Percentiles rank a stretch among this genome's conserved stretches.
These are phyloP conservation scores for Corylus heterophylla DNA, from an alignment of 306 rosid genomes.

Conservation along the genomic window DNA sequence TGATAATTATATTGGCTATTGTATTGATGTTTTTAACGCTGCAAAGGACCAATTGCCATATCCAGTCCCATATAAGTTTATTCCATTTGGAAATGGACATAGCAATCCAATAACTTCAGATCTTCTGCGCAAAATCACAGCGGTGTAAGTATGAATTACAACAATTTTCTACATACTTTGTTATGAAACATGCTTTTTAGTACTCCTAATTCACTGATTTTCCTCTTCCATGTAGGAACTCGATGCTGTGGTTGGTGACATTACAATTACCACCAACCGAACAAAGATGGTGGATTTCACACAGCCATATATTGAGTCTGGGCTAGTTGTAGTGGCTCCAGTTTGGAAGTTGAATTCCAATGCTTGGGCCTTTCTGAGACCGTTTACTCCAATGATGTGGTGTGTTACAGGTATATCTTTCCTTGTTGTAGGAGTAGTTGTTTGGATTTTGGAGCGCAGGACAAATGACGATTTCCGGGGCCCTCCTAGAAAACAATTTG, in stretches of 20 bases:
- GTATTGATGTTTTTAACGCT: constrained; percentile 45
- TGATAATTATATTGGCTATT: constrained; percentile 70
- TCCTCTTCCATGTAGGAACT: constrained; percentile 50
- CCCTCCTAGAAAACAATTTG: constrained; percentile 73
- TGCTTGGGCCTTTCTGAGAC: constrained; percentile 86
- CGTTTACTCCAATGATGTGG: constrained; percentile 82
- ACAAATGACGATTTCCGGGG: constrained; percentile 84
- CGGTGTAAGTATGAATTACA: constrained; percentile 26
- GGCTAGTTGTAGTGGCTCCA: constrained; percentile 88
- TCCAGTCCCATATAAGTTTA: constrained; percentile 26
- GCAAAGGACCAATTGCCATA: constrained; percentile 31
- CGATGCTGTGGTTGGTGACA: constrained; percentile 84
- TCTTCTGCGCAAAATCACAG: constrained; percentile 43
- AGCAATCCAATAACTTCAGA: constrained; percentile 13
- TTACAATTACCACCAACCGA: constrained; percentile 76
- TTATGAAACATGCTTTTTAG: background rate
- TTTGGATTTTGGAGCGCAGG: constrained; percentile 95
- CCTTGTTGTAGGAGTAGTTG: constrained; percentile 70
- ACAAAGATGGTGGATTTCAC: constrained; percentile 90
- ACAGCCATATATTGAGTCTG: constrained; percentile 88
- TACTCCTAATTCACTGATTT: constrained; percentile 12
- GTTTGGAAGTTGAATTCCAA: constrained; percentile 48
- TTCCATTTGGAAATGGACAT: constrained; percentile 34
- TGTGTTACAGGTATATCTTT: constrained; percentile 62
- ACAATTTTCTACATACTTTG: constrained; percentile 19